Conservation (phyloP, 192 early-diverging fungal genomes). For the Umbelopsis vinacea region DNA sequence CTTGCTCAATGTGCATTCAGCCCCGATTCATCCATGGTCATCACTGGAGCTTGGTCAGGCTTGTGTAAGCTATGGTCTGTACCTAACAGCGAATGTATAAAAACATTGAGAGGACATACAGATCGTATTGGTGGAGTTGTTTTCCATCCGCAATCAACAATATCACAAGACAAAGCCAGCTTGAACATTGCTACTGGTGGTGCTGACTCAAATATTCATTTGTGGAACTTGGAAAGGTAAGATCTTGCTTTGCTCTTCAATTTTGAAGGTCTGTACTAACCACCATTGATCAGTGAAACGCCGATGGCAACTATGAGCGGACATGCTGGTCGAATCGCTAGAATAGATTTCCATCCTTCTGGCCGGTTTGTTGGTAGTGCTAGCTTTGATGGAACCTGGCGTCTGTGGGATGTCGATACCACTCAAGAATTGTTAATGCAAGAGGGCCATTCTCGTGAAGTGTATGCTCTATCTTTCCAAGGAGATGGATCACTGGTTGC, state of each 20-base stretch:
- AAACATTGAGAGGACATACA: constrained; percentile 68
- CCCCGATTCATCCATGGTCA: constrained; percentile 75
- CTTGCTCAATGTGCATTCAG: constrained; percentile 78
- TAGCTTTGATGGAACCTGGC: constrained; percentile 89
- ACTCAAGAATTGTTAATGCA: constrained; percentile 82
- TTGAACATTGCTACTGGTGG: constrained; percentile 86
- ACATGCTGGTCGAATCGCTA: constrained; percentile 81
- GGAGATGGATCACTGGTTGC: constrained; percentile 89
- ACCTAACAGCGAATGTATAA: constrained; percentile 66
- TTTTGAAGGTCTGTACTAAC: not conserved
- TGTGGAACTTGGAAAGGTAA: constrained; percentile 87
- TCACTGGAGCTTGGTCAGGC: constrained; percentile 87
- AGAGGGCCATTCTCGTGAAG: constrained; percentile 93
- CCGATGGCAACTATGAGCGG: constrained; percentile 81
- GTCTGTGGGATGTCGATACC: constrained; percentile 92
- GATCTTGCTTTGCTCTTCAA: constrained; percentile 36
- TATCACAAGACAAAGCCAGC: constrained; percentile 53
- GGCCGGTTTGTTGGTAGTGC: constrained; percentile 78
- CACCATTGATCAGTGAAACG: constrained; percentile 48
- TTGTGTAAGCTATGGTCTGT: constrained; percentile 87
- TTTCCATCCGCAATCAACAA: constrained; percentile 83
- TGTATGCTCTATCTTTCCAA: constrained; percentile 93
- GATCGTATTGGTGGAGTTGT: constrained; percentile 89
- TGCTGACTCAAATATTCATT: constrained; percentile 75
- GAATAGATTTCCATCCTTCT: constrained; percentile 89